Conservation (phyloP, 306 rosid species). For the Quillaja saponaria region DNA sequence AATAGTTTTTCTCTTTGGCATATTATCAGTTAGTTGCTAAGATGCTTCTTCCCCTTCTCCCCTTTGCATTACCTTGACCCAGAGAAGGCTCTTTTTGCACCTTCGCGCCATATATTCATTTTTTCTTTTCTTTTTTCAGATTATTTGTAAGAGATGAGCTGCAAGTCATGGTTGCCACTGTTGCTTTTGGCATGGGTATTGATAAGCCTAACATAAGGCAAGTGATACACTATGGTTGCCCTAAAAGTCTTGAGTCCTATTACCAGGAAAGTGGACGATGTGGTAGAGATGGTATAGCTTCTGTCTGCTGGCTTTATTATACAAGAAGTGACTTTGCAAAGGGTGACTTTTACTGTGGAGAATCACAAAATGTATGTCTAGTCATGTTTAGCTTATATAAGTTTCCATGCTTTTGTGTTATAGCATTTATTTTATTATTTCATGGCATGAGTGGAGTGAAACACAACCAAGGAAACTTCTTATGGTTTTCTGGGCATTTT, state of each 20-base stretch:
- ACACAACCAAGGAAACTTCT: neutral
- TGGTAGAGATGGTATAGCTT: conserved; percentile 90
- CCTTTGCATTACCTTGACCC: conserved; percentile 2
- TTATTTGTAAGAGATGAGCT: conserved; percentile 78
- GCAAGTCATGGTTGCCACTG: conserved; percentile 86
- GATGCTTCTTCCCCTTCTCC: conserved; percentile 18
- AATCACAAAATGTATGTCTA: conserved; percentile 54
- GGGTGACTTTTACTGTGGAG: conserved; percentile 67
- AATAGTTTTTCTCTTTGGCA: conserved; percentile 16
- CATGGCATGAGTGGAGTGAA: neutral
- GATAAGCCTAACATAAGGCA: conserved; percentile 90
- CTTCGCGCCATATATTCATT: too few relatives aligned
- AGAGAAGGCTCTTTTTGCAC: conserved; percentile 29
- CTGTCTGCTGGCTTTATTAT: conserved; percentile 93
- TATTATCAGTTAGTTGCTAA: conserved; percentile 24
- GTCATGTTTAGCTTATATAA: conserved; percentile 1
- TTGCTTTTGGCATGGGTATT: conserved; percentile 97
- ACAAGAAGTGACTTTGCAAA: conserved; percentile 75
- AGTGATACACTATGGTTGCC: conserved; percentile 95
- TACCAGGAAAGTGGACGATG: conserved; percentile 96
- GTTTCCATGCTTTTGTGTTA: neutral
- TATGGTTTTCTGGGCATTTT: conserved; percentile 26
- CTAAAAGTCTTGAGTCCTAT: conserved; percentile 82
- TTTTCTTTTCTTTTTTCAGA: conserved; percentile 44
- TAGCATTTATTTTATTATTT: neutral